These are phyloP conservation scores for Apostasia ramifera DNA, from an alignment of 106 monocot genomes.

Conservation along the genomic window DNA sequence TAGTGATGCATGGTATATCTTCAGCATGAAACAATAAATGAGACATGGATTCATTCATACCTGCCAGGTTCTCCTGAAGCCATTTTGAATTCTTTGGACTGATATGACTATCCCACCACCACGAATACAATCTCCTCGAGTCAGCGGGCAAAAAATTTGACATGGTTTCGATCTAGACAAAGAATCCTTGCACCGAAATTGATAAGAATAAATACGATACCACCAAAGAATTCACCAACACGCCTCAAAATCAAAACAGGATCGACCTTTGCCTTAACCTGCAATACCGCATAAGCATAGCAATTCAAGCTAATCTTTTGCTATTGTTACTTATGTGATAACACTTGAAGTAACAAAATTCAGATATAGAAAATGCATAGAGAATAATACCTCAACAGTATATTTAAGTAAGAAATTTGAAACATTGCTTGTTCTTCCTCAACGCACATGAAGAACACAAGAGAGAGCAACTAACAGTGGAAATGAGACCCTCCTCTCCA, in stretches of 20 bases:
- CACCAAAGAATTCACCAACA: background rate
- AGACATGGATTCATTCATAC: conserved; percentile 17
- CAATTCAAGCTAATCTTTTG: background rate
- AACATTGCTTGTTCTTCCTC: too few relatives aligned
- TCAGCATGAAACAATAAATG: background rate
- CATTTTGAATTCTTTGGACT: conserved; percentile 96
- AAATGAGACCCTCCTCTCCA: too few relatives aligned
- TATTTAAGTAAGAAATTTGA: too few relatives aligned
- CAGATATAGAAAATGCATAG: too few relatives aligned
- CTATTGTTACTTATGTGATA: too few relatives aligned
- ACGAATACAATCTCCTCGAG: conserved; percentile 68
- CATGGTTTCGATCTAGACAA: conserved; percentile 27
- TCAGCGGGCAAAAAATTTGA: conserved; percentile 51
- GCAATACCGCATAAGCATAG: background rate
- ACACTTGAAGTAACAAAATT: background rate
- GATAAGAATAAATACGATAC: background rate
- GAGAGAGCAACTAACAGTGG: too few relatives aligned
- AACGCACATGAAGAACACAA: too few relatives aligned
- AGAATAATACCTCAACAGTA: too few relatives aligned
- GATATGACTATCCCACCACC: conserved; percentile 99
- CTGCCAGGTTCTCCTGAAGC: conserved; percentile 93
- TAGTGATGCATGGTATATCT: too few relatives aligned
- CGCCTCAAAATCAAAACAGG: background rate
- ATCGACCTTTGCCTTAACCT: background rate
- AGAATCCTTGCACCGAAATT: background rate